Evolutionary conservation across 2,329 filamentous ascomycete species (phyloP).

Genomic region (Fusarium nematophilum): DNA sequence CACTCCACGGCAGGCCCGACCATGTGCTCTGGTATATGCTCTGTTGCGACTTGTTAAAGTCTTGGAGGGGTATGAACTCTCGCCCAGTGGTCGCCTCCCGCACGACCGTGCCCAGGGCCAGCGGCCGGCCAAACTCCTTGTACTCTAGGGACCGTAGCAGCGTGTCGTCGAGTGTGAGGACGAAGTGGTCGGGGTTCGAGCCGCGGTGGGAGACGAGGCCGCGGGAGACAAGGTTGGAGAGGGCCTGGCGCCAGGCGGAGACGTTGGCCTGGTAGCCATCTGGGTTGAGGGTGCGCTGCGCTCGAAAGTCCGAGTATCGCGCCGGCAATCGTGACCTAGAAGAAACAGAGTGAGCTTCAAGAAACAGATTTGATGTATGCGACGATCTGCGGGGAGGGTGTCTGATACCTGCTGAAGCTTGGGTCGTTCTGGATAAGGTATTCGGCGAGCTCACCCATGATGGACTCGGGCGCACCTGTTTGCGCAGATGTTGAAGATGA

Average conservation of each 20-base stretch:
- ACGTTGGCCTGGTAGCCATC: constrained; percentile 88
- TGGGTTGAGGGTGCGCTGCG: constrained; percentile 80
- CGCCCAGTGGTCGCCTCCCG: constrained; percentile 76
- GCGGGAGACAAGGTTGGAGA: constrained; percentile 74
- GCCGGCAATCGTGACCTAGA: constrained; percentile 80
- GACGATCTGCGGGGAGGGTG: not conserved
- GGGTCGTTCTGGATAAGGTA: constrained; percentile 72
- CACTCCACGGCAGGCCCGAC: constrained; percentile 74
- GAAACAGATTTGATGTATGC: not conserved
- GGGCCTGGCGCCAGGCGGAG: constrained; percentile 79
- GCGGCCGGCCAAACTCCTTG: constrained; percentile 82
- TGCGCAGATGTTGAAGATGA: not conserved
- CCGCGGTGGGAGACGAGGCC: constrained; percentile 63
- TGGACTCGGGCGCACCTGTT: constrained; percentile 31
- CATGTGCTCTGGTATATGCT: constrained; percentile 80
- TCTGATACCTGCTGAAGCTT: constrained; percentile 67
- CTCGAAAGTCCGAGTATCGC: constrained; percentile 87
- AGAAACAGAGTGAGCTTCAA: not conserved
- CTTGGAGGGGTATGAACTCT: constrained; percentile 75
- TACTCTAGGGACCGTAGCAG: constrained; percentile 79
- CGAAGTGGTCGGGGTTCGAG: constrained; percentile 58
- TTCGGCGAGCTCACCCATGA: constrained; percentile 75
- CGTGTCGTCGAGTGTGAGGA: constrained; percentile 68
- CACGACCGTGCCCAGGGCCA: constrained; percentile 83
- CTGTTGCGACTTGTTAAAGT: constrained; percentile 73